These are phyloP conservation scores for Chionographis japonica DNA, from an alignment of 106 monocot genomes.

Conservation along the genomic window DNA sequence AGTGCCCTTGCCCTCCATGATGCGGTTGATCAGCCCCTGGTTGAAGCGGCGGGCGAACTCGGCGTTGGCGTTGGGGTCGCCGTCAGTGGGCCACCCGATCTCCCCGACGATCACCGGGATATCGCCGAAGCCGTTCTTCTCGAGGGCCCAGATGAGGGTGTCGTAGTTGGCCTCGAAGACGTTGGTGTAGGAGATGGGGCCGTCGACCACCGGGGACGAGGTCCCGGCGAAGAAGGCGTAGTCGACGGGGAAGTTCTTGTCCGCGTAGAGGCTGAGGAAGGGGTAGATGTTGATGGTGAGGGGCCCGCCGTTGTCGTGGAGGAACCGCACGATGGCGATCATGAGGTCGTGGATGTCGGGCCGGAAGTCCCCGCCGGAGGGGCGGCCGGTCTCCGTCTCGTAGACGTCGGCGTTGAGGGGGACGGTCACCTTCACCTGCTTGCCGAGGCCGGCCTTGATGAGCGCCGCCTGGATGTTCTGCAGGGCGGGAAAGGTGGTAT, in stretches of 20 bases:
- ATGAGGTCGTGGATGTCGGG: conserved; percentile 68
- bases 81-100: conserved; percentile 92
- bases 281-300: conserved; percentile 98
- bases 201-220: conserved; percentile 60
- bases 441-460: conserved; percentile 74
- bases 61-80: conserved; percentile 52
- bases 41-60: conserved; percentile 63
- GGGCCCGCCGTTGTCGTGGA: conserved; percentile 57
- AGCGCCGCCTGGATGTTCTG: conserved; percentile 93
- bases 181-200: conserved; percentile 70
- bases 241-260: conserved; percentile 87
- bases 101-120: conserved; percentile 74
- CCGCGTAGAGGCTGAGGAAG: conserved; percentile 83
- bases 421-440: conserved; percentile 74
- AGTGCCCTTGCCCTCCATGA: conserved; percentile 47
- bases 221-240: conserved; percentile 68
- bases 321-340: conserved; percentile 66
- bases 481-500: conserved; percentile 61
- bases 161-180: conserved; percentile 95
- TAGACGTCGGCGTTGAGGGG: conserved; percentile 94
- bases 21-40: conserved; percentile 67
- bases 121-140: conserved; percentile 67
- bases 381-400: conserved; percentile 52
- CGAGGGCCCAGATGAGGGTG: conserved; percentile 70
- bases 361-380: conserved; percentile 87